These are phyloP conservation scores for Xenoacremonium recifei DNA, from an alignment of 2,329 filamentous ascomycete species.

Conservation along the genomic window DNA sequence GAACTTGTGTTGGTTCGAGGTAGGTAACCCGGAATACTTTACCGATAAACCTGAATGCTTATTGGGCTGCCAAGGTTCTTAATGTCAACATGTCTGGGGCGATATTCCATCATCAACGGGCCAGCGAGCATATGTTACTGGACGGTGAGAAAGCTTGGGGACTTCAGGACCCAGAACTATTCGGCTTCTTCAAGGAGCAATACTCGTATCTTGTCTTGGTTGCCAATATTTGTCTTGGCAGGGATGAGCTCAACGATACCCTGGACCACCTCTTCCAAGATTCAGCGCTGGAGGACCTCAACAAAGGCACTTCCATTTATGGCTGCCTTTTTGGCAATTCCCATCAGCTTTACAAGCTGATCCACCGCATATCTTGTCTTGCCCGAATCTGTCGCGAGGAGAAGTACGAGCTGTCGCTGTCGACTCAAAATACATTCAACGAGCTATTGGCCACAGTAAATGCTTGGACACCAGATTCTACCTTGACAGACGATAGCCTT, in stretches of 20 bases:
- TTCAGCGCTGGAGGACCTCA: neutral
- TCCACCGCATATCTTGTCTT: too few species aligned
- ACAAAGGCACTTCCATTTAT: neutral
- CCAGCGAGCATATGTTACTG: neutral
- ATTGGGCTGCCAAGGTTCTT: slow-evolving; percentile 2
- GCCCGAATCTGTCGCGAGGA: too few species aligned
- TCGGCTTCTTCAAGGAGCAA: slow-evolving; percentile 6
- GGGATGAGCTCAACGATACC: neutral
- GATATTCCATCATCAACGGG: slow-evolving; percentile 5
- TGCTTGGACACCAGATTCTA: neutral
- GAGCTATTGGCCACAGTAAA: neutral
- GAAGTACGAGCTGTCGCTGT: neutral
- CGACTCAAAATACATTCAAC: neutral
- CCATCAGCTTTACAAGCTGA: slow-evolving; percentile 2
- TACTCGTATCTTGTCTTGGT: slow-evolving; percentile 5
- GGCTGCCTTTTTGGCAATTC: slow-evolving; percentile 2
- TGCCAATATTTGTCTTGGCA: slow-evolving; percentile 4
- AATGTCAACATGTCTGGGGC: slow-evolving; percentile 4
- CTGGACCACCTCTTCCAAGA: neutral
- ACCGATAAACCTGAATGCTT: neutral
- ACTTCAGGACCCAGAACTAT: neutral
- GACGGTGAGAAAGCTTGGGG: neutral
- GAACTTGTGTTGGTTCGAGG: slow-evolving; percentile 5
- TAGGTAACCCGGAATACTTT: neutral
- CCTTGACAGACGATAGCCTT: neutral